These are phyloP conservation scores for Biscutella auriculata DNA, from an alignment of 441 rosid species.

Conservation along the genomic window DNA sequence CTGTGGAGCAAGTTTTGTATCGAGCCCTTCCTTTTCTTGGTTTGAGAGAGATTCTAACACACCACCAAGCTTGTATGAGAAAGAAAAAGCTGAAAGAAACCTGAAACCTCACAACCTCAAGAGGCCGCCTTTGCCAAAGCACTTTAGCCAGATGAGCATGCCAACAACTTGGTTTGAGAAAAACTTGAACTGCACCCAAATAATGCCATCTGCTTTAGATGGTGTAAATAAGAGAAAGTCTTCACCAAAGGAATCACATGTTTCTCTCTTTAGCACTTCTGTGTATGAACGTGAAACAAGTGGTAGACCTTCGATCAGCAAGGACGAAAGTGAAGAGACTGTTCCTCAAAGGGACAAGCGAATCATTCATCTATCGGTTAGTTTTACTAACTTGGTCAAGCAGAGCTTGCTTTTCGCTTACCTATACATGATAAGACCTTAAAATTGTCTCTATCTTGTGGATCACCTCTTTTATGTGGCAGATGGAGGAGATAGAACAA, in stretches of 20 bases:
- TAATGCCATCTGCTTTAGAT: conserved; percentile 12
- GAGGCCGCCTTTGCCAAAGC: conserved; percentile 26
- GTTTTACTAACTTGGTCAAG: conserved; percentile 11
- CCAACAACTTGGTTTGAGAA: conserved; percentile 18
- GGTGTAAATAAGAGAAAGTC: conserved; percentile 15
- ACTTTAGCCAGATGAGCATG: conserved; percentile 17
- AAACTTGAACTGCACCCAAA: conserved; percentile 2
- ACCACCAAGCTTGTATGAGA: conserved; percentile 29
- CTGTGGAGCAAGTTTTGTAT: conserved; percentile 42
- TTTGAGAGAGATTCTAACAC: conserved; percentile 29
- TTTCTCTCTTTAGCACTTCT: conserved; percentile 22
- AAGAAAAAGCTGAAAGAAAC: conserved; percentile 29
- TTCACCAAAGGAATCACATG: conserved; percentile 29
- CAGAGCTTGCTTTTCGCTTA: conserved; percentile 7
- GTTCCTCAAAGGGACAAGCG: conserved; percentile 27
- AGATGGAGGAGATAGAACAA: conserved; percentile 39
- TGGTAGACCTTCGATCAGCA: conserved; percentile 1
- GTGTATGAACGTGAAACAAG: conserved; percentile 26
- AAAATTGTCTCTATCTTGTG: background rate
- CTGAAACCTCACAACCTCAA: conserved; percentile 23
- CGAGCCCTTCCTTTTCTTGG: conserved; percentile 22
- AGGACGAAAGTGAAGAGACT: conserved; percentile 19
- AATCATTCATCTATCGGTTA: conserved; percentile 38
- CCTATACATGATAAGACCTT: conserved; percentile 7
- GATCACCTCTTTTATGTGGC: conserved; percentile 11